Conservation (phyloP, 805 yeast species). For the Tetrapisispora fleetii region DNA sequence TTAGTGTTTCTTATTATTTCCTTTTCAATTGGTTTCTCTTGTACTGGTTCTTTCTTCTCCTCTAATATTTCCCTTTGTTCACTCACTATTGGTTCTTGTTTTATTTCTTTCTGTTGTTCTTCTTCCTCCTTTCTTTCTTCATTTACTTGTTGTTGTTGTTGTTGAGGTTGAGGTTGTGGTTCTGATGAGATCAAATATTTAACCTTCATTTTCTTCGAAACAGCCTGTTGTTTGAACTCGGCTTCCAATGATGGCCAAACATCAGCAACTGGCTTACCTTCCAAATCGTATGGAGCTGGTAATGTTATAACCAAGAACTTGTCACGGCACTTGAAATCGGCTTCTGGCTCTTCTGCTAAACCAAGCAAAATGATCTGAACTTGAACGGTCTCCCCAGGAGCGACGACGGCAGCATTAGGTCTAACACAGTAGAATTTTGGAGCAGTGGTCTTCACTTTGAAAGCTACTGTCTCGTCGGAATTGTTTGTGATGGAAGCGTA, state of each 20-base stretch:
- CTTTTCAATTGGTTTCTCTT: conserved; percentile 9
- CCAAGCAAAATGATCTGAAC: conserved; percentile 85
- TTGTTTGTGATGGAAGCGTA: conserved; percentile 43
- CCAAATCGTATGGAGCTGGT: conserved; percentile 55
- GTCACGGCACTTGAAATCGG: conserved; percentile 75
- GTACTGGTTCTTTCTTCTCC: conserved; percentile 7
- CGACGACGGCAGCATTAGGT: conserved; percentile 80
- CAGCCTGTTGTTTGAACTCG: conserved; percentile 42
- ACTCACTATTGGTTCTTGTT: conserved; percentile 2
- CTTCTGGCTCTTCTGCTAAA: conserved; percentile 59
- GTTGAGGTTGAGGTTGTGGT: conserved; percentile 2
- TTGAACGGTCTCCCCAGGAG: conserved; percentile 62
- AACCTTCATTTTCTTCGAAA: conserved; percentile 60
- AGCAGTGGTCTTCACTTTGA: conserved; percentile 96
- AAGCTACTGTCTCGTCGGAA: conserved; percentile 56
- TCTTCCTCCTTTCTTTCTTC: conserved; percentile 12
- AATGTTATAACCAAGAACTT: conserved; percentile 84
- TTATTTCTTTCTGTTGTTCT: not conserved
- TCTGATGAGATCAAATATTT: conserved; percentile 31
- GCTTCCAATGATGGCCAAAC: conserved; percentile 68
- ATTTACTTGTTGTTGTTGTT: conserved; percentile 18
- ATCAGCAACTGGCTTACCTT: conserved; percentile 51
- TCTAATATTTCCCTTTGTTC: conserved; percentile 11
- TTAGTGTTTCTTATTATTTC: conserved; percentile 4
- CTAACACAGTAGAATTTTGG: conserved; percentile 93